Base-by-base conservation (phyloP, 2,329 filamentous ascomycete species). In the Lomentospora prolificans region DNA sequence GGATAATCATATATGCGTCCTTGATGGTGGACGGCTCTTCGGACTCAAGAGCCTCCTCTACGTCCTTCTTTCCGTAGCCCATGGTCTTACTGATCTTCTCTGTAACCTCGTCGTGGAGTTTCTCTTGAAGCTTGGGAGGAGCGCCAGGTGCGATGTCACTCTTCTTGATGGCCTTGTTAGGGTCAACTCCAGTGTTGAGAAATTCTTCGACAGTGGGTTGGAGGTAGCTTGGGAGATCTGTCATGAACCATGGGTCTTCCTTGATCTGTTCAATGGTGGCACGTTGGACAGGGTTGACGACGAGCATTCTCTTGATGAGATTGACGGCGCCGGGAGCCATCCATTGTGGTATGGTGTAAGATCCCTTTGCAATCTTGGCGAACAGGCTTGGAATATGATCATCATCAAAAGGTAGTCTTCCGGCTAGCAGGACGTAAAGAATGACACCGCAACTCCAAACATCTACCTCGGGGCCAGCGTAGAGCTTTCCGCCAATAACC, bases 371-470 rank as follows among this genome's bases (percentile, higher is more conserved):
- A 59, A 99, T 99, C 75, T 99, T 99, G 71, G 94, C 92, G 74
- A 99, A 99, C 3, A 99, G 78, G 48, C 90, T 91, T 2, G 94
- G 94, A 61, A 99, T 99, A 67, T 97, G 95, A 65, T 99, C 94
- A 68, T 99, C 94, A 72, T 99, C 94, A 66, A 99, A 99, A 7
- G 94, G 94, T 48, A 99, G 77, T 60, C 89, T 81, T 57, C 89
- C 89, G 27, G 89, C 87, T 30, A 94, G 75, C 61, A 94, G 74
- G 39, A 91, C 89, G 69, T 90, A 94, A 46, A 94, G 78, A 65
- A 96, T 96, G 60, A 96, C 90, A 59, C 90, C 90, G 66, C 91
- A 87, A 70, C 92, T 97, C 94, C 94, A 99, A 2, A 99, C 94
- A 68, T 99, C 94, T 36, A 99, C 94, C 71, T 99, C 94, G 0